Base-by-base conservation (phyloP, 495 filamentous ascomycete species). In the Daldinia decipiens region DNA sequence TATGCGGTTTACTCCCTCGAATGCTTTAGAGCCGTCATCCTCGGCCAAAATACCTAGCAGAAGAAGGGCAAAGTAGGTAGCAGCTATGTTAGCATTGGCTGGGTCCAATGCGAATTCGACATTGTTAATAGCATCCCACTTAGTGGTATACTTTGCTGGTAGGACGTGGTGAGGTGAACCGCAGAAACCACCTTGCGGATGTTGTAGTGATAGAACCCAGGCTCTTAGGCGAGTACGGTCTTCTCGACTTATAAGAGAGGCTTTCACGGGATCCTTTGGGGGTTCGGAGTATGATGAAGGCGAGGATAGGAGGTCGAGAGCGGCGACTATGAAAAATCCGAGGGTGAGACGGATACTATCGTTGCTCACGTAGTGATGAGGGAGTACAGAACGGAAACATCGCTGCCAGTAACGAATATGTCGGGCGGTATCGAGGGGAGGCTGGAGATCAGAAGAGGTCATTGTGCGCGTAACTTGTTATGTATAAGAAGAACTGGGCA, bases 381-480 rank as follows among this genome's bases (percentile, higher is more conserved):
- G 95, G 4, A 99, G 88, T 53, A 89, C 84, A 38, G 93, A 90
- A 73, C 91, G 93, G 47, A 95, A 86, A 71, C 94, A 97, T 76
- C 94, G 89, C 67, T 93, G 87, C 90, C 95, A 98, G 85, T 97
- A 99, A 76, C 90, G 93, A 75, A 95, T 83, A 79, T 99, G 95
- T 51, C 85, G 87, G 27, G 87, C 84, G 56, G 87, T 88, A 76
- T 93, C 86, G 76, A 95, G 87, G 27, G 77, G 73, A 43, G 86
- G 80, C 51, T 78, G 76, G 19, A 77, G 76, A 27, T 38, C 58
- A 0, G 74, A 47, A 29, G 68, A 31, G 11, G 77, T 60, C 75
- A 82, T 84, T 58, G 55, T 73, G 56, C 40, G 56, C 24, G 38
- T 12, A n/a, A 11, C 24, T 47, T 38, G 62, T 9, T 24, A 55